Evolutionary conservation across 208 protist species (phyloP).

Genomic region (Phytomonas francai): DNA sequence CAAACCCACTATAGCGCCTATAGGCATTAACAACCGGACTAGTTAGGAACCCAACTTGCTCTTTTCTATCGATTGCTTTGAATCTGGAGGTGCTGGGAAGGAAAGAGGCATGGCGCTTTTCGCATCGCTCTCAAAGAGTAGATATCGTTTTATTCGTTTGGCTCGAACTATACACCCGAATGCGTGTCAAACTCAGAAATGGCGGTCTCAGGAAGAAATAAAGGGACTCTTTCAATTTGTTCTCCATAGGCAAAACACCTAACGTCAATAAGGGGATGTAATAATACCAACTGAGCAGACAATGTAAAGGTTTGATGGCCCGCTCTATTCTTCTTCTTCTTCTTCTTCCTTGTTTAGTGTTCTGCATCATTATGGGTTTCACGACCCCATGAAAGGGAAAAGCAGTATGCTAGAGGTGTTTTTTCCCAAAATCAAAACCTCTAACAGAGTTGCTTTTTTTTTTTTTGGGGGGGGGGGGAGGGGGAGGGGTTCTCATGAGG

Average conservation of each 20-base stretch:
- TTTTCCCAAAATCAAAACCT: neutral
- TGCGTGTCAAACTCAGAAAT: neutral
- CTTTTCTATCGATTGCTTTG: neutral
- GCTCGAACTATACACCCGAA: neutral
- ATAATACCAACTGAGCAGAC: neutral
- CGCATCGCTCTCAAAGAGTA: neutral
- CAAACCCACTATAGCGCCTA: conserved; percentile 71
- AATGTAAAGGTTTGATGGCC: neutral
- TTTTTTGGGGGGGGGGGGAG: too few species aligned
- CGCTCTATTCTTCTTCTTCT: too few species aligned
- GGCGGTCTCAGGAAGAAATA: neutral
- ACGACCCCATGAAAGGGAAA: neutral
- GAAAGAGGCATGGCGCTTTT: neutral
- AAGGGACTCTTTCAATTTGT: neutral
- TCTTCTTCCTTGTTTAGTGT: neutral
- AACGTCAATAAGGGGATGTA: neutral
- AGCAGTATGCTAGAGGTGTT: neutral
- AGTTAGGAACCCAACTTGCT: conserved; percentile 12
- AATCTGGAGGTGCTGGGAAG: neutral
- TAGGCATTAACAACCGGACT: conserved; percentile 37
- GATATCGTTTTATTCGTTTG: neutral
- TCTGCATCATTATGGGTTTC: neutral
- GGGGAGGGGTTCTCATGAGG: neutral
- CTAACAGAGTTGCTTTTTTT: neutral
- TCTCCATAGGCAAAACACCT: neutral